These are phyloP conservation scores for Lepiota brunneoincarnata DNA, from an alignment of 768 basidiomycete species.

Conservation along the genomic window DNA sequence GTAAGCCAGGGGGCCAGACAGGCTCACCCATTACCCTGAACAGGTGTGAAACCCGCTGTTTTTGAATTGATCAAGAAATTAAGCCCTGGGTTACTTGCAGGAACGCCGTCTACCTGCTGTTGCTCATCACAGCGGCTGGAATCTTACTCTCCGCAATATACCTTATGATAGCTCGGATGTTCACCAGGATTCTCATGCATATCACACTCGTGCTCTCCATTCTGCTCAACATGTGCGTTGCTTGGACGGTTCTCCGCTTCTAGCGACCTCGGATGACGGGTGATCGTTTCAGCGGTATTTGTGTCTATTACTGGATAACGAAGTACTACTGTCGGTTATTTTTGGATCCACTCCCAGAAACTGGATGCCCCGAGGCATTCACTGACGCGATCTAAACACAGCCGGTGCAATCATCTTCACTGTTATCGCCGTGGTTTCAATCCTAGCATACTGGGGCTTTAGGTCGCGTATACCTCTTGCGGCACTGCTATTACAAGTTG, in stretches of 20 bases:
- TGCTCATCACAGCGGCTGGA: constrained; percentile 68
- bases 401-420: constrained; percentile 86
- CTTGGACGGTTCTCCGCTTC: constrained; percentile 3
- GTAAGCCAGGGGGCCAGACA: constrained; percentile 50
- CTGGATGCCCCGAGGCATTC: not conserved
- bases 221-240: constrained; percentile 58
- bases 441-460: constrained; percentile 74
- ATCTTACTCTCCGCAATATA: constrained; percentile 65
- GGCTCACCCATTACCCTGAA: constrained; percentile 67
- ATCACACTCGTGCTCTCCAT: constrained; percentile 67
- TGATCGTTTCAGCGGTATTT: constrained; percentile 51
- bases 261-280: not conserved
- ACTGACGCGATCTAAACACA: constrained; percentile 20
- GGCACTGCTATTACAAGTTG: constrained; percentile 73
- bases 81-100: constrained; percentile 29
- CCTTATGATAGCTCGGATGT: constrained; percentile 66
- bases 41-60: constrained; percentile 36
- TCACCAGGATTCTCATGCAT: constrained; percentile 77
- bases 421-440: constrained; percentile 70
- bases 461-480: constrained; percentile 76
- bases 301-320: constrained; percentile 72
- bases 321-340: constrained; percentile 61
- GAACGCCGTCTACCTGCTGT: constrained; percentile 73
- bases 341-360: not conserved
- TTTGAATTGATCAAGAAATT: not conserved